Conservation (phyloP, 495 filamentous ascomycete genomes). For the Lasiosphaeria miniovina region DNA sequence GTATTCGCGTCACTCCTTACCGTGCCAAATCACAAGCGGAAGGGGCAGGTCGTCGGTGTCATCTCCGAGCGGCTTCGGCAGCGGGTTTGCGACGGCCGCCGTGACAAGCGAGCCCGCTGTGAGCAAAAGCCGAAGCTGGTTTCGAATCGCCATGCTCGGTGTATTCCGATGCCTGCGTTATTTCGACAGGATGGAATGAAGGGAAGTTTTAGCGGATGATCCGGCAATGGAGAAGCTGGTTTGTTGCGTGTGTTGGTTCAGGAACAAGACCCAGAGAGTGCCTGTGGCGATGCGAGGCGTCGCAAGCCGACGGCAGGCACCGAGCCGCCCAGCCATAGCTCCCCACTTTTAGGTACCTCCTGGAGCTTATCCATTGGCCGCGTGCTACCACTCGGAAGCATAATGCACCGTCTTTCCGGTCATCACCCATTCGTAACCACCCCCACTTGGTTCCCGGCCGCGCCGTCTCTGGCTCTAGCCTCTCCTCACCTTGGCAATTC, state of each 20-base stretch:
- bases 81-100: slow-evolving; percentile 24
- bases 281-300: neutral
- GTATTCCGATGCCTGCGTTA: neutral
- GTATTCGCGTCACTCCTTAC: slow-evolving; percentile 39
- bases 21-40: slow-evolving; percentile 93
- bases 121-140: slow-evolving; percentile 19
- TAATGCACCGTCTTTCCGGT: too few species aligned
- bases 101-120: slow-evolving; percentile 30
- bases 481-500: too few species aligned
- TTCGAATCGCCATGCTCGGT: slow-evolving; percentile 19
- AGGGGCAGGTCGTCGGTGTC: slow-evolving; percentile 58
- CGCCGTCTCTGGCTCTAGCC: too few species aligned
- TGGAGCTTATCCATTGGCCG: too few species aligned
- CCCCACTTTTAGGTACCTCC: too few species aligned
- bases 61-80: slow-evolving; percentile 13
- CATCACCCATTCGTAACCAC: too few species aligned
- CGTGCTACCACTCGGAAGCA: too few species aligned
- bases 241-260: neutral
- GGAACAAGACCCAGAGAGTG: neutral
- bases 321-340: too few species aligned
- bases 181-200: neutral
- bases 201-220: neutral
- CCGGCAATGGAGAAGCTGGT: neutral
- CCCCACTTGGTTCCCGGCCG: too few species aligned
- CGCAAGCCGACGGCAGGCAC: neutral